phyloP scores from a whole-genome alignment of 257 asterid genomes.

The Nicotiana obtusifolia region DNA sequence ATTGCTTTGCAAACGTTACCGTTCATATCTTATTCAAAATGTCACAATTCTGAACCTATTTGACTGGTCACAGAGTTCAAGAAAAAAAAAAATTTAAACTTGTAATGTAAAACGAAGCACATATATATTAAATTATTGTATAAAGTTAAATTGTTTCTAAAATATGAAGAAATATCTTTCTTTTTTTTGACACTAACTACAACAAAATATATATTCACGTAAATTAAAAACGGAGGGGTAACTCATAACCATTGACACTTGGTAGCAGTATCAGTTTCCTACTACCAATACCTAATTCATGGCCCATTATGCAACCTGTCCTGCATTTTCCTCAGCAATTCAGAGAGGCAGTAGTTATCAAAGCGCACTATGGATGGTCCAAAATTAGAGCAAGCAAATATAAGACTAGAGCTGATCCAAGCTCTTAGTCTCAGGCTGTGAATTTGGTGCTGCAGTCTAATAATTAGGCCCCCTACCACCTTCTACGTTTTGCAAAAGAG shows the following conservation, averaged over 20 bases:
- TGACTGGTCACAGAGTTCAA: no score
- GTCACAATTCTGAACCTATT: no score
- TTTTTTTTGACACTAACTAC: no score
- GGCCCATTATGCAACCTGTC: constrained; percentile 5
- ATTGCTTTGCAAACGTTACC: not conserved
- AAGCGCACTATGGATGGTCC: not conserved
- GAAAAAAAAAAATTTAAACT: no score
- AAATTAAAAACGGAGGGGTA: no score
- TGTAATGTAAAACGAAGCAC: no score
- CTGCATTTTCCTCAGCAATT: not conserved
- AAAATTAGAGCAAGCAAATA: not conserved
- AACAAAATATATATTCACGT: no score
- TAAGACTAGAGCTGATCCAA: not conserved
- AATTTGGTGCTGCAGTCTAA: not conserved
- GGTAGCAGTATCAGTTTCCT: not conserved
- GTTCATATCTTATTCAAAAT: no score
- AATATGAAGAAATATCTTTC: no score
- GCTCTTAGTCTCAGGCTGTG: not conserved
- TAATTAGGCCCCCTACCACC: constrained; percentile 4
- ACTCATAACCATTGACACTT: not conserved
- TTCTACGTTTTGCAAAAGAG: not conserved
- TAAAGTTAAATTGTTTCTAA: no score
- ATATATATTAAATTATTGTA: no score
- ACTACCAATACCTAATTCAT: not conserved
- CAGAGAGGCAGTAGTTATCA: not conserved